Evolutionary conservation across 1,284 basidiomycete species (phyloP), one percentile per base, ranked within the genome.

Genomic region (Boletus smithii): DNA sequence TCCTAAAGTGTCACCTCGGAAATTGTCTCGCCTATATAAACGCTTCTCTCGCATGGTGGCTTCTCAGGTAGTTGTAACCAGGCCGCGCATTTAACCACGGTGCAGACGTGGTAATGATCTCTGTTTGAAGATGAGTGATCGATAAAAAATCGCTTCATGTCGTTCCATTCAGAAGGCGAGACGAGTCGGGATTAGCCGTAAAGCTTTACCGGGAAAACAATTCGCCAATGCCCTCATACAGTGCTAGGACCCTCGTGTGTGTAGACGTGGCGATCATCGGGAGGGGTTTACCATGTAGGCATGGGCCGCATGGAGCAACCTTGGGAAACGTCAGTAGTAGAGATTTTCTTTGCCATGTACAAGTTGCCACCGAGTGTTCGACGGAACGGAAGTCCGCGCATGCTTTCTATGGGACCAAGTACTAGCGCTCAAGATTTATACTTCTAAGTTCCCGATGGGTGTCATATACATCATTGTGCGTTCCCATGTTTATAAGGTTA

Each of bases 321-420:
- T 36, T 54, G 59, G 41, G 59, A 61, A 55, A 29, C 16, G 16
- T 42, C 33, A n/a, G 24, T 35, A 26, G 30, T 31, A 31, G 30
- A 43, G 27, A 30, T 5, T 39, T 29, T n/a, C 20, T 39, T 38
- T 14, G n/a, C 27, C 46, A 49, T 44, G 34, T n/a, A n/a, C n/a
- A n/a, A 7, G 23, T 24, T n/a, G n/a, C n/a, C 23, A 24, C 23
- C 8, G 23, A 7, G 35, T 46, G 26, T 17, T 44, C 8, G 30
- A 42, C 33, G 17, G 42, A 18, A 44, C 46, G 38, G 44, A 51
- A 35, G 43, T 44, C 53, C 43, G 38, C 32, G 30, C 27, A n/a
- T n/a, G n/a, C n/a, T n/a, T n/a, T n/a, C n/a, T n/a, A n/a, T n/a
- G n/a, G n/a, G n/a, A n/a, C n/a, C n/a, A n/a, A n/a, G n/a, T n/a